phyloP scores from a whole-genome alignment of 371 early-diverging fungal species.

The Smittium culicis region DNA sequence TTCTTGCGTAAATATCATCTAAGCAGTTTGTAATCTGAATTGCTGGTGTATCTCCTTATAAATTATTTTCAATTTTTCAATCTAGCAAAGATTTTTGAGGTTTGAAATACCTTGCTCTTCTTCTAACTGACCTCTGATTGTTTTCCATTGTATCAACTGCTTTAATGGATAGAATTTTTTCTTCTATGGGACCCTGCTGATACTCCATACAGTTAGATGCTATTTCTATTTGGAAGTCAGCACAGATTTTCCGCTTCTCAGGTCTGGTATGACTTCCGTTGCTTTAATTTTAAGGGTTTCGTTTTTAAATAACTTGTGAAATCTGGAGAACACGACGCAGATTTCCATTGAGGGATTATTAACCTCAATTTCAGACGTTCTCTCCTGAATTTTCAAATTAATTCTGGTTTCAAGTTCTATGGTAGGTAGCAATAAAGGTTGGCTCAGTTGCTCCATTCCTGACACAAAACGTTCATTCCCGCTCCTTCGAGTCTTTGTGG shows the following conservation, averaged over 20 bases:
- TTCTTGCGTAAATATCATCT: not conserved
- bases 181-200: not conserved
- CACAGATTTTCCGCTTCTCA: not conserved
- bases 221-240: not conserved
- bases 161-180: not conserved
- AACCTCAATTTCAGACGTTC: not conserved
- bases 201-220: not conserved
- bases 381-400: not conserved
- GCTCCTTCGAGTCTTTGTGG: slow-evolving; percentile 20
- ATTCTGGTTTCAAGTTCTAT: slow-evolving; percentile 21
- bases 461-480: slow-evolving; percentile 21
- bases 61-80: not conserved
- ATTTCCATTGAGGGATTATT: not conserved
- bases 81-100: not conserved
- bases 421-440: slow-evolving; percentile 19
- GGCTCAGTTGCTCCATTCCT: slow-evolving; percentile 13
- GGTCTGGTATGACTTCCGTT: not conserved
- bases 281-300: not conserved
- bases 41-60: not conserved
- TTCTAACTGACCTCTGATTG: not conserved
- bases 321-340: not conserved
- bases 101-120: not conserved
- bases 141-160: not conserved
- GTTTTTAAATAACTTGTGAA: not conserved
- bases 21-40: not conserved